A percentile compares a stretch with the other conserved stretches of the same genome.
phyloP scores from a whole-genome alignment of 2,329 filamentous ascomycete genomes.

The Teratosphaeria viscida region DNA sequence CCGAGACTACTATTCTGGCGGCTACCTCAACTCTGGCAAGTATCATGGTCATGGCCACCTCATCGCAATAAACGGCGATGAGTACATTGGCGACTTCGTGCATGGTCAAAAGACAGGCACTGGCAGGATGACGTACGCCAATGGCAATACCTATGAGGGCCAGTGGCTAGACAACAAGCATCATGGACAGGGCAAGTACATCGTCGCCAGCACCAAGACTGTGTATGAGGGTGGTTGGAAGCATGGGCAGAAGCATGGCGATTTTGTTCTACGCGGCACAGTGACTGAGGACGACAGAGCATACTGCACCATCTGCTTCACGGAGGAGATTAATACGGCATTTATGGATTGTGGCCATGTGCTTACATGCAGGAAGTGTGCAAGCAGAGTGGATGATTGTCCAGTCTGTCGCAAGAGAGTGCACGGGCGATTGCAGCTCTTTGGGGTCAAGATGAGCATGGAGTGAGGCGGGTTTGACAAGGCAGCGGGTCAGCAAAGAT shows the following conservation, averaged over 20 bases:
- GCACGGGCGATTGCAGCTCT: constrained; percentile 48
- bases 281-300: constrained; percentile 51
- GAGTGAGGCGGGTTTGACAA: constrained; percentile 1
- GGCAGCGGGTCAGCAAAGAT: not conserved
- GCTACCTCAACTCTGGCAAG: constrained; percentile 30
- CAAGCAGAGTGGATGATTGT: constrained; percentile 47
- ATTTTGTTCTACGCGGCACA: constrained; percentile 52
- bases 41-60: constrained; percentile 46
- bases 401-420: constrained; percentile 52
- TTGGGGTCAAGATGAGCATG: constrained; percentile 16
- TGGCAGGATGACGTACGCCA: constrained; percentile 47
- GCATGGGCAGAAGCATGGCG: constrained; percentile 49
- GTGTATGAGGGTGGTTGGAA: constrained; percentile 52
- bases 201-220: constrained; percentile 48
- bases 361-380: constrained; percentile 50
- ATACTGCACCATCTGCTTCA: constrained; percentile 52
- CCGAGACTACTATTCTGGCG: constrained; percentile 46
- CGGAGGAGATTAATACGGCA: constrained; percentile 47
- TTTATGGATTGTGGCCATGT: constrained; percentile 57
- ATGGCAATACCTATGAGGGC: constrained; percentile 52
- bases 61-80: constrained; percentile 44
- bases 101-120: constrained; percentile 44
- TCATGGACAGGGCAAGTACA: constrained; percentile 48
- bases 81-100: constrained; percentile 46
- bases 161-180: constrained; percentile 55